A percentile compares a stretch with the other conserved stretches of the same genome.
Evolutionary conservation across 1,284 basidiomycete genomes (phyloP).

Genomic region (Wallemia mellicola): DNA sequence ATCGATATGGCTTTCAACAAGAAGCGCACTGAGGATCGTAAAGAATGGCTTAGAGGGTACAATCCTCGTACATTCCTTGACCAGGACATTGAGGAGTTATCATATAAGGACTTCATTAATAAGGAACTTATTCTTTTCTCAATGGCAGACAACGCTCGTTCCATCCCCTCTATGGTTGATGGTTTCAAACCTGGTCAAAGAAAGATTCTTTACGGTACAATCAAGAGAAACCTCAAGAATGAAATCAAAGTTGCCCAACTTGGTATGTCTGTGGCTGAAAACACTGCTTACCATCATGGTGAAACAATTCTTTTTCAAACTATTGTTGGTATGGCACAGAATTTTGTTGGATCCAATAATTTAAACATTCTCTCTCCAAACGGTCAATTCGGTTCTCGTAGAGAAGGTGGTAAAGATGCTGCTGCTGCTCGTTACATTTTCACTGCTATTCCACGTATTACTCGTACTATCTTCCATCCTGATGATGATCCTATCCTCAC

Average conservation of each 20-base stretch:
- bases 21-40: slow-evolving; percentile 95
- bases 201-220: slow-evolving; percentile 84
- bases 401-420: slow-evolving; percentile 71
- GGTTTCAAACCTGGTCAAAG: slow-evolving; percentile 97
- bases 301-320: slow-evolving; percentile 61
- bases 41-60: slow-evolving; percentile 91
- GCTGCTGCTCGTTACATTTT: slow-evolving; percentile 92
- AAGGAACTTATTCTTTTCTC: slow-evolving; percentile 95
- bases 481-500: slow-evolving; percentile 60
- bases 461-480: slow-evolving; percentile 50
- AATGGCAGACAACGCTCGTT: slow-evolving; percentile 94
- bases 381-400: slow-evolving; percentile 55
- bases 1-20: slow-evolving; percentile 99
- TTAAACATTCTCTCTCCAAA: slow-evolving; percentile 64
- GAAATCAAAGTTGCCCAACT: slow-evolving; percentile 95
- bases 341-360: slow-evolving; percentile 89
- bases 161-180: slow-evolving; percentile 74
- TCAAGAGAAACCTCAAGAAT: slow-evolving; percentile 70
- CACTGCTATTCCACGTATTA: slow-evolving; percentile 50
- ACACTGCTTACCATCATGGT: slow-evolving; percentile 90
- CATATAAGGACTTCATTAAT: slow-evolving; percentile 87
- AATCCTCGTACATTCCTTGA: slow-evolving; percentile 86
- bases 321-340: slow-evolving; percentile 79
- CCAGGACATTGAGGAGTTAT: slow-evolving; percentile 60
- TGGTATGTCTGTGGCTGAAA: slow-evolving; percentile 74